A percentile compares a stretch with the other conserved stretches of the same genome.
Conservation (phyloP, 2,329 filamentous ascomycete genomes). For the Xylariaceae sp. region DNA sequence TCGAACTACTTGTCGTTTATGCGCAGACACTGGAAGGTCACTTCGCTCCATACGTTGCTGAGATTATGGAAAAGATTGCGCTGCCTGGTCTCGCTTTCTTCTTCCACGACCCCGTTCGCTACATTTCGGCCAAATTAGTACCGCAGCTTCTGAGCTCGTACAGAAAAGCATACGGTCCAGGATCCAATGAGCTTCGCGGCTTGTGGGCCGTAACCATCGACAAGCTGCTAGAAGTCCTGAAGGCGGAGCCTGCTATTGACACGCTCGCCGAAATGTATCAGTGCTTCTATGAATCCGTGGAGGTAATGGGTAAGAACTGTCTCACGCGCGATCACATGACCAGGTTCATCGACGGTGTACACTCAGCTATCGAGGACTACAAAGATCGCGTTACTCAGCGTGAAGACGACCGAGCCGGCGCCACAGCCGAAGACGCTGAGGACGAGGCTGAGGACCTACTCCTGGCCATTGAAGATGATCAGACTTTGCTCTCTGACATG, state of each 20-base stretch:
- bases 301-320: conserved; percentile 83
- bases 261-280: conserved; percentile 98
- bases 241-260: conserved; percentile 90
- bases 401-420: conserved; percentile 69
- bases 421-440: conserved; percentile 78
- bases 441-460: conserved; percentile 82
- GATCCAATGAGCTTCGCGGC: conserved; percentile 70
- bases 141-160: conserved; percentile 89
- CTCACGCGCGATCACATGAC: conserved; percentile 74
- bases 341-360: conserved; percentile 79
- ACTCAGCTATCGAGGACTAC: conserved; percentile 86
- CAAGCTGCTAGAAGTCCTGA: conserved; percentile 88
- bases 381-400: conserved; percentile 78
- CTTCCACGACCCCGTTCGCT: conserved; percentile 96
- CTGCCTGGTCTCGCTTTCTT: conserved; percentile 93
- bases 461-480: conserved; percentile 93
- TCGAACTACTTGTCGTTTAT: conserved; percentile 95
- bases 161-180: conserved; percentile 81
- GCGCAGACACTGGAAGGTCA: conserved; percentile 89
- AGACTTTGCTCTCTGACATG: conserved; percentile 95
- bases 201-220: conserved; percentile 83
- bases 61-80: conserved; percentile 96
- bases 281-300: conserved; percentile 97
- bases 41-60: conserved; percentile 85
- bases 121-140: conserved; percentile 89